These are phyloP conservation scores for Hyphodiscus hymeniophilus DNA, from an alignment of 495 filamentous ascomycete genomes.

Conservation along the genomic window DNA sequence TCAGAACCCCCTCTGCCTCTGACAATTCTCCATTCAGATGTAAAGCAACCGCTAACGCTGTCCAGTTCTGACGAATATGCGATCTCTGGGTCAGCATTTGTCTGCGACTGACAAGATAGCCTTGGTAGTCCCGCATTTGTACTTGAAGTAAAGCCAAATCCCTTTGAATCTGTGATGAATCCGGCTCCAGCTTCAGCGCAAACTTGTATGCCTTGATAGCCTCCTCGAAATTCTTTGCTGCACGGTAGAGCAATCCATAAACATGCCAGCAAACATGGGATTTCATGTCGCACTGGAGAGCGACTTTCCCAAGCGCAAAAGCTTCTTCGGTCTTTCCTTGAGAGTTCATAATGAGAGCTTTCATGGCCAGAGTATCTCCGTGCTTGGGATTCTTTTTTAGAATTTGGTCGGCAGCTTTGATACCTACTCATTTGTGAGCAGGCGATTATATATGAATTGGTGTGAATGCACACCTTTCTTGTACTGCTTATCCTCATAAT, in stretches of 20 bases:
- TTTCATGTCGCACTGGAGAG: slow-evolving; percentile 91
- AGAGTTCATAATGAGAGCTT: slow-evolving; percentile 90
- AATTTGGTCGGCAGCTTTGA: slow-evolving; percentile 91
- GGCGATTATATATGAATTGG: neutral
- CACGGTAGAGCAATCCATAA: slow-evolving; percentile 88
- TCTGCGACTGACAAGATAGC: slow-evolving; percentile 80
- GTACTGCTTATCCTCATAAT: slow-evolving; percentile 97
- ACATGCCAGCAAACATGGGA: slow-evolving; percentile 99
- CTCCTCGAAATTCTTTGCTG: slow-evolving; percentile 95
- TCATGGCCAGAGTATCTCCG: slow-evolving; percentile 98
- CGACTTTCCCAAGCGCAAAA: slow-evolving; percentile 83
- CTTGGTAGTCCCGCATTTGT: slow-evolving; percentile 93
- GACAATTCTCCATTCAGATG: slow-evolving; percentile 77
- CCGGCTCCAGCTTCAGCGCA: slow-evolving; percentile 84
- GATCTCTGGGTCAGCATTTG: slow-evolving; percentile 79
- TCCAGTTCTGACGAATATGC: slow-evolving; percentile 84
- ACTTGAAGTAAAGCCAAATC: slow-evolving; percentile 89
- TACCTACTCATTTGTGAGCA: slow-evolving; percentile 40
- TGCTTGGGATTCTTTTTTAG: slow-evolving; percentile 89
- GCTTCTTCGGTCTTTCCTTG: slow-evolving; percentile 88
- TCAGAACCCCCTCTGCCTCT: slow-evolving; percentile 85
- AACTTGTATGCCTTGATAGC: slow-evolving; percentile 98
- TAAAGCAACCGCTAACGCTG: slow-evolving; percentile 83
- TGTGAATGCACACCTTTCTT: slow-evolving; percentile 63
- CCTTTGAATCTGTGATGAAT: slow-evolving; percentile 86